These are phyloP conservation scores for Vanrija sp. DNA, from an alignment of 1,284 basidiomycete genomes.

Conservation along the genomic window DNA sequence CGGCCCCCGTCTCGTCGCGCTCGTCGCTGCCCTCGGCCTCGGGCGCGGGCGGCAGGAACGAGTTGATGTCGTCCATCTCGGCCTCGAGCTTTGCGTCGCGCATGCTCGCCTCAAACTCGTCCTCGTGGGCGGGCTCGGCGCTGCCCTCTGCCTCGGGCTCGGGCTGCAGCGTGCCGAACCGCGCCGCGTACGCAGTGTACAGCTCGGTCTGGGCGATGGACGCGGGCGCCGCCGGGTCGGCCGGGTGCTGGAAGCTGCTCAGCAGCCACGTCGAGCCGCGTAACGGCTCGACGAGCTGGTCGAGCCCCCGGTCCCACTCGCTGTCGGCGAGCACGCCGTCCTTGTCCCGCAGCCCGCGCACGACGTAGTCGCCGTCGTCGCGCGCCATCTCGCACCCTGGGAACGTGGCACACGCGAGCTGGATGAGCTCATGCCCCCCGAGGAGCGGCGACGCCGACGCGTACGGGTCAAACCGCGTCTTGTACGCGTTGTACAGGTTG, in stretches of 20 bases:
- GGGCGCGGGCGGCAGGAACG: slow-evolving; percentile 7
- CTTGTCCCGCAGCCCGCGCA: slow-evolving; percentile 35
- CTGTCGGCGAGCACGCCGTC: slow-evolving; percentile 17
- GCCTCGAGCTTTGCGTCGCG: background rate
- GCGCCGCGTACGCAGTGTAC: slow-evolving; percentile 40
- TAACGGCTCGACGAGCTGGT: slow-evolving; percentile 39
- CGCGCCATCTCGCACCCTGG: slow-evolving; percentile 43
- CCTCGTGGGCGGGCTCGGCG: background rate
- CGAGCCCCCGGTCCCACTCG: slow-evolving; percentile 31
- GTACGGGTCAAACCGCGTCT: slow-evolving; percentile 43
- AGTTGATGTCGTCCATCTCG: slow-evolving; percentile 20
- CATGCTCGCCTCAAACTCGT: slow-evolving; percentile 18
- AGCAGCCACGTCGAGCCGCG: slow-evolving; percentile 41
- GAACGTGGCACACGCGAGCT: slow-evolving; percentile 43
- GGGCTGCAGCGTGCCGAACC: slow-evolving; percentile 30
- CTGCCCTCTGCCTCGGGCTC: background rate
- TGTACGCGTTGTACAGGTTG: slow-evolving; percentile 39
- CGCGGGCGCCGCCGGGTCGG: slow-evolving; percentile 14
- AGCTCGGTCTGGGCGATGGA: slow-evolving; percentile 38
- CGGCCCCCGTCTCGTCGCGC: background rate
- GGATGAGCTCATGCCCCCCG: slow-evolving; percentile 43
- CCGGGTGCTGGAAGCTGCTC: slow-evolving; percentile 32
- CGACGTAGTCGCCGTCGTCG: slow-evolving; percentile 39
- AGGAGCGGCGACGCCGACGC: slow-evolving; percentile 25
- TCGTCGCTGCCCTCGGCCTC: background rate